Evolutionary conservation across 352 stramenopile genomes (phyloP).

Genomic region (Globisporangium nodosum): DNA sequence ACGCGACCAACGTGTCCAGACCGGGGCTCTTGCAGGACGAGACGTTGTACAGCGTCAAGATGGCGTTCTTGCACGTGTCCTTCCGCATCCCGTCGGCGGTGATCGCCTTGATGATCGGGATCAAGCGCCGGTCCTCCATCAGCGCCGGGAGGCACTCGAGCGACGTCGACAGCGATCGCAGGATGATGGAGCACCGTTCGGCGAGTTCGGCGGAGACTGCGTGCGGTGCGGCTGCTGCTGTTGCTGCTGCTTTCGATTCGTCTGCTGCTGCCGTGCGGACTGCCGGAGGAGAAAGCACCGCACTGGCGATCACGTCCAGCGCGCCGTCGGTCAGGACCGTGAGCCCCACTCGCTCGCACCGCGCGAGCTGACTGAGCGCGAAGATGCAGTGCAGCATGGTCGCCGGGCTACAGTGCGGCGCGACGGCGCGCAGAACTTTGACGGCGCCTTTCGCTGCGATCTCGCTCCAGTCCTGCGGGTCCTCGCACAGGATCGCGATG

Average conservation of each 20-base stretch:
- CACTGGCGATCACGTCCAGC: slow-evolving; percentile 48
- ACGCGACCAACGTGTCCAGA: slow-evolving; percentile 45
- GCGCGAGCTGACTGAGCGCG: slow-evolving; percentile 60
- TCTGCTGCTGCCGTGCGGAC: not conserved
- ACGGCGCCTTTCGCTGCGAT: slow-evolving; percentile 51
- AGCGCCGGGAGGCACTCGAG: slow-evolving; percentile 39
- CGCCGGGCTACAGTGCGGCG: slow-evolving; percentile 16
- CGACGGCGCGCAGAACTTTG: slow-evolving; percentile 42
- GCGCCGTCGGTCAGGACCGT: slow-evolving; percentile 52
- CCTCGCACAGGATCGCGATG: slow-evolving; percentile 63
- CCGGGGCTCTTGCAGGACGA: slow-evolving; percentile 38
- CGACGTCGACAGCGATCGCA: slow-evolving; percentile 59
- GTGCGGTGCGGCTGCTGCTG: not conserved
- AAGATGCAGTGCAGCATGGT: slow-evolving; percentile 54
- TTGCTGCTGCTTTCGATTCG: not conserved
- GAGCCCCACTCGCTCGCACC: slow-evolving; percentile 33
- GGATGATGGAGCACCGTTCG: slow-evolving; percentile 62
- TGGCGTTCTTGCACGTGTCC: slow-evolving; percentile 51
- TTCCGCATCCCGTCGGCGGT: slow-evolving; percentile 23
- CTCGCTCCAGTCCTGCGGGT: slow-evolving; percentile 38
- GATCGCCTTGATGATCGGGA: slow-evolving; percentile 42
- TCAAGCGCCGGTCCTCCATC: slow-evolving; percentile 46
- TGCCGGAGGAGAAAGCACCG: slow-evolving; percentile 8
- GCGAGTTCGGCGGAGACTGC: slow-evolving; percentile 20
- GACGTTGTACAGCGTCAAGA: slow-evolving; percentile 74